Conservation (phyloP, 2,329 filamentous ascomycete genomes). For the Curvularia eragrostidis region DNA sequence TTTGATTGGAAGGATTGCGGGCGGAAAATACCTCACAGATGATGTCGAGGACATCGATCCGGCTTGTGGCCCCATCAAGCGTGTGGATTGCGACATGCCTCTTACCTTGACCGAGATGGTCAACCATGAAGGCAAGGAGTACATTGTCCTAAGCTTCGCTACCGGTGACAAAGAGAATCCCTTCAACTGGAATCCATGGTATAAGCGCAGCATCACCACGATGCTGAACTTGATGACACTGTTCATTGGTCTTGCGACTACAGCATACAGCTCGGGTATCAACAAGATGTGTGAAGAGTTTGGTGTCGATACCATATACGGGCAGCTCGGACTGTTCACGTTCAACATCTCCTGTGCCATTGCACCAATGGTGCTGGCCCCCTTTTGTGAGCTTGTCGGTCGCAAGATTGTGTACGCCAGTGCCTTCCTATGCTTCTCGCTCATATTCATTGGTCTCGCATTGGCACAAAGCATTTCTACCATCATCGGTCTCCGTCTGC, state of each 20-base stretch:
- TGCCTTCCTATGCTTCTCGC: slow-evolving; percentile 36
- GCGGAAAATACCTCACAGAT: slow-evolving; percentile 31
- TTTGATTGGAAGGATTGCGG: slow-evolving; percentile 32
- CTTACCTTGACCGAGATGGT: slow-evolving; percentile 37
- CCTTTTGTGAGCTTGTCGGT: slow-evolving; percentile 37
- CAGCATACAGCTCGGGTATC: slow-evolving; percentile 38
- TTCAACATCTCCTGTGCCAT: slow-evolving; percentile 40
- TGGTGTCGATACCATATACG: slow-evolving; percentile 30
- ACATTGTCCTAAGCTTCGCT: slow-evolving; percentile 35
- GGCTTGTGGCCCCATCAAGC: slow-evolving; percentile 35
- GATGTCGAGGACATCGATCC: slow-evolving; percentile 33
- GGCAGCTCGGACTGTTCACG: slow-evolving; percentile 35
- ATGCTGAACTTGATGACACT: slow-evolving; percentile 39
- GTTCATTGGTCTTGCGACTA: slow-evolving; percentile 38
- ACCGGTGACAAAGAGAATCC: slow-evolving; percentile 37
- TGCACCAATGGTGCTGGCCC: slow-evolving; percentile 36
- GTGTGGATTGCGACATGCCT: slow-evolving; percentile 38
- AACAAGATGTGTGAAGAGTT: slow-evolving; percentile 38
- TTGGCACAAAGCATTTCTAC: slow-evolving; percentile 33
- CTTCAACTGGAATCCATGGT: slow-evolving; percentile 40
- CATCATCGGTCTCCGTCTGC: slow-evolving; percentile 36
- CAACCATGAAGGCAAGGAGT: slow-evolving; percentile 34
- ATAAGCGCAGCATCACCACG: slow-evolving; percentile 39
- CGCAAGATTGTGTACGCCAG: slow-evolving; percentile 36
- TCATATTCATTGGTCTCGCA: slow-evolving; percentile 37